Percentiles rank a stretch among this genome's conserved stretches.
Evolutionary conservation across 176 grass and related monocot genomes (phyloP).

Genomic region (Phragmites australis): DNA sequence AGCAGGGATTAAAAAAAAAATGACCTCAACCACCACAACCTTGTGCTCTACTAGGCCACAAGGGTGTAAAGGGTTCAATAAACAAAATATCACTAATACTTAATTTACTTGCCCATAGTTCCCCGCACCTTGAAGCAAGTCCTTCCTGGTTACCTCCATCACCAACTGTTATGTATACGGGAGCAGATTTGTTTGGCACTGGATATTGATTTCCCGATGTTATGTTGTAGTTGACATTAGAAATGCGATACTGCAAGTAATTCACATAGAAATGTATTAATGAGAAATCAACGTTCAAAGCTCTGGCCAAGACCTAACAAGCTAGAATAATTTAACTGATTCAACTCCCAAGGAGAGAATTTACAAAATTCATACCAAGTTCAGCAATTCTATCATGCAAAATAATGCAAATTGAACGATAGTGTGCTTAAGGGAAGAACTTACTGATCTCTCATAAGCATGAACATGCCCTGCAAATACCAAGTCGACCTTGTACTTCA

Average conservation of each 20-base stretch:
- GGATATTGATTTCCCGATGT: slow-evolving; percentile 73
- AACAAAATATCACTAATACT: background rate
- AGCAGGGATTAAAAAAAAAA: background rate
- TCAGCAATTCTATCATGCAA: background rate
- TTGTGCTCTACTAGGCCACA: background rate
- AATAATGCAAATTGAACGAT: background rate
- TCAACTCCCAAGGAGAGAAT: background rate
- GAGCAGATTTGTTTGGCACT: slow-evolving; percentile 85
- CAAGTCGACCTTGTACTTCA: slow-evolving; percentile 87
- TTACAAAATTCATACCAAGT: background rate
- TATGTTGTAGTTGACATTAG: slow-evolving; percentile 94
- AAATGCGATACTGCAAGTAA: slow-evolving; percentile 81
- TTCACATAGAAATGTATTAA: background rate
- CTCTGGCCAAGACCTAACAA: background rate
- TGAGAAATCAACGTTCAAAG: slow-evolving; percentile 17
- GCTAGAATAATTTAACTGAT: background rate
- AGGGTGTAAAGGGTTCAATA: background rate
- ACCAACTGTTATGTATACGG: slow-evolving; percentile 85
- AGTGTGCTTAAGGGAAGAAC: background rate
- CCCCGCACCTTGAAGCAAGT: slow-evolving; percentile 66
- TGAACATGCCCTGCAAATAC: slow-evolving; percentile 94
- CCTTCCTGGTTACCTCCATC: slow-evolving; percentile 99
- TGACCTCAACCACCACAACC: background rate
- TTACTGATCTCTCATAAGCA: slow-evolving; percentile 95
- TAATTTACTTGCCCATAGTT: background rate